Evolutionary conservation across 1,284 basidiomycete genomes (phyloP).

Genomic region (Apiotrichum mycotoxinovorans): DNA sequence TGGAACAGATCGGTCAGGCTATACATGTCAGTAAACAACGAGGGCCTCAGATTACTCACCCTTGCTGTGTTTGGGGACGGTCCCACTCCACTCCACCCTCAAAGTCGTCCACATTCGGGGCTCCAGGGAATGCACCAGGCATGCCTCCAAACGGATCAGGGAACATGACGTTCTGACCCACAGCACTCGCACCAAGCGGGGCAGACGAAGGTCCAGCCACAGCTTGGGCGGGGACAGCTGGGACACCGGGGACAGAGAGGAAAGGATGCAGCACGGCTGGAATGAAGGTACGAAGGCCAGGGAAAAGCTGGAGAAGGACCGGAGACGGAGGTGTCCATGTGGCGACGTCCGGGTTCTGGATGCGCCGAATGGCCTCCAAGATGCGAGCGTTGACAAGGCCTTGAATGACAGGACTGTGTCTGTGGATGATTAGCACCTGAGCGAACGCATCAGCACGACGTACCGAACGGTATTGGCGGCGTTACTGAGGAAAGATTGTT

Average conservation of each 20-base stretch:
- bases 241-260: background rate
- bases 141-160: no score
- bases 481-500: no score
- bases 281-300: background rate
- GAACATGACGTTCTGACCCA: no score
- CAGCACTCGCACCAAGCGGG: no score
- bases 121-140: conserved; percentile 1
- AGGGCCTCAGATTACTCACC: conserved; percentile 13
- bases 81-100: conserved; percentile 17
- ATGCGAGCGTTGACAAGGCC: no score
- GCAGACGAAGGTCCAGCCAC: no score
- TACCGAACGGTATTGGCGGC: no score
- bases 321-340: background rate
- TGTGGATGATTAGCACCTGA: no score
- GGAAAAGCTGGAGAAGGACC: background rate
- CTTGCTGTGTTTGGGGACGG: conserved; percentile 13
- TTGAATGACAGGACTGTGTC: no score
- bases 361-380: background rate
- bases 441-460: no score
- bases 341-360: background rate
- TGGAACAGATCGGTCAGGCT: conserved; percentile 39
- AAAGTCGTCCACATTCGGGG: conserved; percentile 3
- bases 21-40: background rate
- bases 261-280: background rate
- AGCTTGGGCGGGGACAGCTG: background rate